These are phyloP conservation scores for Lotmaria passim DNA, from an alignment of 208 protist species.

Conservation along the genomic window DNA sequence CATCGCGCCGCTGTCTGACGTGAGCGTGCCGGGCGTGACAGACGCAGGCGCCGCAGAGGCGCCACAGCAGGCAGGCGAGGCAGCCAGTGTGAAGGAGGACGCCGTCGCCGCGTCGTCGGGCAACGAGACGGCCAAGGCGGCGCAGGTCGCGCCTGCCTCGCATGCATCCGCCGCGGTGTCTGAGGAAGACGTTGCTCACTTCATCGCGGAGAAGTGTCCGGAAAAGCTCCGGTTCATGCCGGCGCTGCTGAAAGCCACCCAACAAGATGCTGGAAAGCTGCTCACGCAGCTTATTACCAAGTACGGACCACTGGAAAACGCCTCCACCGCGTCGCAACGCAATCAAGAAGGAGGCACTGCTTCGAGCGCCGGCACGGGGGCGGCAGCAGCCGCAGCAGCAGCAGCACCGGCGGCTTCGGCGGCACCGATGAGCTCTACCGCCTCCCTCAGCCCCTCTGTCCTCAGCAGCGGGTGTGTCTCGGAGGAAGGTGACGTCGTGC, in stretches of 20 bases:
- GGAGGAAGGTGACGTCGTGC: constrained; percentile 33
- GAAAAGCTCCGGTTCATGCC: constrained; percentile 70
- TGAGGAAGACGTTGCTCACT: constrained; percentile 36
- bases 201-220: constrained; percentile 56
- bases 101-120: background rate
- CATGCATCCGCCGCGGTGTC: background rate
- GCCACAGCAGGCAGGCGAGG: background rate
- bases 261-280: constrained; percentile 44
- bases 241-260: constrained; percentile 46
- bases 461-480: constrained; percentile 34
- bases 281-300: constrained; percentile 57
- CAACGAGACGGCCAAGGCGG: background rate
- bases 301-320: constrained; percentile 46
- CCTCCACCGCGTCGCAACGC: background rate
- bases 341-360: no score
- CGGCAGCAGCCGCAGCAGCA: no score
- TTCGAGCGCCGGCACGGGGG: no score
- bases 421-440: background rate
- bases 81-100: background rate
- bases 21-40: background rate
- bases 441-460: constrained; percentile 3
- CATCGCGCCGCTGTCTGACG: constrained; percentile 26
- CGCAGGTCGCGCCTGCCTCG: background rate
- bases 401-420: background rate
- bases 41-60: constrained; percentile 4